phyloP scores from a whole-genome alignment of 1,284 basidiomycete genomes.

The Ustilago bromivora region DNA sequence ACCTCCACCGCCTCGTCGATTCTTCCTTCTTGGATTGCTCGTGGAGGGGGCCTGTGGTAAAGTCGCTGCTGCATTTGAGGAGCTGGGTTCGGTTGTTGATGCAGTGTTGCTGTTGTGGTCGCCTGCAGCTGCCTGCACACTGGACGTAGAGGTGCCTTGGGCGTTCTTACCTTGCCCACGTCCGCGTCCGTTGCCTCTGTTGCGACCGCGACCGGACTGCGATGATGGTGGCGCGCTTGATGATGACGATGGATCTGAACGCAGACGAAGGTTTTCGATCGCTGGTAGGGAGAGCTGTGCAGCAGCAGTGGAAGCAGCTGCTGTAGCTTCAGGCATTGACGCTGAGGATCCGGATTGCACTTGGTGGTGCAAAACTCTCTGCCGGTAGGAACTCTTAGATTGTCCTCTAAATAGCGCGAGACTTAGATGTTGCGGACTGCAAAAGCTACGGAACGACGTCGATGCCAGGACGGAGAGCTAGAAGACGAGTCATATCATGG shows the following conservation, averaged over 20 bases:
- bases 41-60: not conserved
- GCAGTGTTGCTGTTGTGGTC: too few relatives aligned
- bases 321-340: conserved; percentile 26
- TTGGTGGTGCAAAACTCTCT: too few relatives aligned
- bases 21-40: conserved; percentile 2
- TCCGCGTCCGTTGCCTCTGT: conserved; percentile 16
- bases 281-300: conserved; percentile 11
- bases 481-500: conserved; percentile 1
- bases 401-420: too few relatives aligned
- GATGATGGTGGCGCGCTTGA: conserved; percentile 14
- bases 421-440: not conserved
- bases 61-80: not conserved
- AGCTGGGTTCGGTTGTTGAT: conserved; percentile 1
- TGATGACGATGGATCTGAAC: conserved; percentile 21
- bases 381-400: too few relatives aligned
- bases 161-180: conserved; percentile 31
- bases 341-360: not conserved
- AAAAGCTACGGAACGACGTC: not conserved
- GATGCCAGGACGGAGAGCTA: not conserved
- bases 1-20: conserved; percentile 13
- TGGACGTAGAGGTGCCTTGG: conserved; percentile 1
- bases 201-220: conserved; percentile 20
- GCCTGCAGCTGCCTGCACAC: not conserved
- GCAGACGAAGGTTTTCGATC: conserved; percentile 15
- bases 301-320: conserved; percentile 18